These are phyloP conservation scores for Zarea fungicola DNA, from an alignment of 2,329 filamentous ascomycete genomes.

Conservation along the genomic window DNA sequence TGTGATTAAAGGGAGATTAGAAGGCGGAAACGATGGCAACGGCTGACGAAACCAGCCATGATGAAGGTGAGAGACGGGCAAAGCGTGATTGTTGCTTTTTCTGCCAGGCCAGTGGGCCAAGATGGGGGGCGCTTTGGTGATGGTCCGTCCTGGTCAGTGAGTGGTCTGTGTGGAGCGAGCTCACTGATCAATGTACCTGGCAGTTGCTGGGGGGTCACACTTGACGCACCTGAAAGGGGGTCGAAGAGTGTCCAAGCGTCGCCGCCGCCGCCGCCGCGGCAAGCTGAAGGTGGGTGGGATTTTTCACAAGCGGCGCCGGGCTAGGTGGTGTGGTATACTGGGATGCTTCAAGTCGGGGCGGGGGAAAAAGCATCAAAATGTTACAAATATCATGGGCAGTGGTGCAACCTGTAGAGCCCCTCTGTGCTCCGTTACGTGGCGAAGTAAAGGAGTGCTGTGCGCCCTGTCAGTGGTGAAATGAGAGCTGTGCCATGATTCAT, in stretches of 20 bases:
- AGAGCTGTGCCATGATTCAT: too few relatives aligned
- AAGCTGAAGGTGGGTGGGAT: neutral
- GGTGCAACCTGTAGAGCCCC: too few relatives aligned
- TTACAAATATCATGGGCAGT: too few relatives aligned
- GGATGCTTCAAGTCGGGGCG: too few relatives aligned
- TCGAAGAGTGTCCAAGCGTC: constrained; percentile 7
- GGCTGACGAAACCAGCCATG: neutral
- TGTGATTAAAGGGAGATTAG: neutral
- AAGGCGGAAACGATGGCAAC: neutral
- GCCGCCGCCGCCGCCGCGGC: neutral
- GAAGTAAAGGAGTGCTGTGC: too few relatives aligned
- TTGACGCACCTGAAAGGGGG: constrained; percentile 1
- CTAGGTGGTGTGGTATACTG: too few relatives aligned
- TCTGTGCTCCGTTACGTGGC: too few relatives aligned
- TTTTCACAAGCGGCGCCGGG: too few relatives aligned
- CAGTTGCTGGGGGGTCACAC: constrained; percentile 6
- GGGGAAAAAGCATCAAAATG: too few relatives aligned
- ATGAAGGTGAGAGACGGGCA: constrained; percentile 1
- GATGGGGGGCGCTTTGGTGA: neutral
- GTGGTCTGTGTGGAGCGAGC: constrained; percentile 20
- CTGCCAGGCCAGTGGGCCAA: neutral
- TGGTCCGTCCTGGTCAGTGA: constrained; percentile 12
- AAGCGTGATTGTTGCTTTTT: constrained; percentile 6
- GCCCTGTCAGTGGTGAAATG: too few relatives aligned
- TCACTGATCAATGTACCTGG: too few relatives aligned